Base-by-base conservation (phyloP, 2,329 filamentous ascomycete genomes). In the Sclerotinia trifoliorum region DNA sequence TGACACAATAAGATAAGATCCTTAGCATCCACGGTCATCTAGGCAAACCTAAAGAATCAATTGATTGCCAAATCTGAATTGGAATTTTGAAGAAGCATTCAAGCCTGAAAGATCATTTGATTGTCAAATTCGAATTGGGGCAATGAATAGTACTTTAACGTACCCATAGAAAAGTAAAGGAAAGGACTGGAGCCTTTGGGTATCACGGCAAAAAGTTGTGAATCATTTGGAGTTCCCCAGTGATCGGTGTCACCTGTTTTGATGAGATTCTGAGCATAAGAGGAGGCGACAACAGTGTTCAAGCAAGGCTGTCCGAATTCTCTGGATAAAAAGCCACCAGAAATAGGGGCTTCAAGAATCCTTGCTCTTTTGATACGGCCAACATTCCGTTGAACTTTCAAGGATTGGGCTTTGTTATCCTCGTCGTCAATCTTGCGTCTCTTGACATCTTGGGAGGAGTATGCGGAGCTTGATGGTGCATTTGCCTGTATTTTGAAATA, bases 401-500 rank as follows among this genome's bases (percentile, higher is more conserved):
- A 56, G 17, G 56, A 49, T 62, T 66, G 44, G 24, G 54, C 54
- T 49, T 51, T 42, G 44, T 32, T 35, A 21, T 55, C 44, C 66
- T 80, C 76, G 48, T 84, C 80, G 44, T 84, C 80, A 3, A 80
- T 70, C 69, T 83, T 83, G 65, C 85, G 85, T 71, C 81, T 82
- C 78, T 86, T 88, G 67, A 90, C 84, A 8, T 83, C 82, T 57
- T 85, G 80, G n/a, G 81, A 79, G 11, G 87, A 86, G 80, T 88
- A 90, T 21, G 81, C 78, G 0, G 84, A 80, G 10, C 77, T 78
- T 1, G 79, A 71, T 0, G 86, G 82, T 21, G 81, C 82, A 70
- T 82, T 79, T 32, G 79, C 73, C 75, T 90, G 85, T 62, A 91
- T 84, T 73, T 86, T 88, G 78, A 91, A 92, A 74, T 91, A 92